phyloP scores from a whole-genome alignment of 2,329 filamentous ascomycete species.

The Penicillium sp. region DNA sequence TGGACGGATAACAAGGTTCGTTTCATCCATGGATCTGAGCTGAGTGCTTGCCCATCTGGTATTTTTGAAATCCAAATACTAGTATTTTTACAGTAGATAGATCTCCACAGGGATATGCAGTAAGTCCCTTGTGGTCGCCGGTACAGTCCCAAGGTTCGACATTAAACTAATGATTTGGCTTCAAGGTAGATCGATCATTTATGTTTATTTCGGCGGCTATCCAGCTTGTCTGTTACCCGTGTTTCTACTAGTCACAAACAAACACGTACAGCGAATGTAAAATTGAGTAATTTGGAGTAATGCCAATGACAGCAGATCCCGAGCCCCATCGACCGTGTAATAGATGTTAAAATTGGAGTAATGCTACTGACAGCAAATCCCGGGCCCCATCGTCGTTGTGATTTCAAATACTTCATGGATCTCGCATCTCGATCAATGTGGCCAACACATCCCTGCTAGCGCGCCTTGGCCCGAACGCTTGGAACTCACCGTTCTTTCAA shows the following conservation, averaged over 20 bases:
- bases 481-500: not conserved
- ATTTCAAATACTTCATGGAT: conserved; percentile 10
- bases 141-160: no score
- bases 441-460: conserved; percentile 15
- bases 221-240: no score
- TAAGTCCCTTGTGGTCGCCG: no score
- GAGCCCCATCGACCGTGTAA: not conserved
- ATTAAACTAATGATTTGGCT: no score
- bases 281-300: not conserved
- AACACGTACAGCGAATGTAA: not conserved
- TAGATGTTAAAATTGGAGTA: no score
- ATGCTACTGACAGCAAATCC: not conserved
- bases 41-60: no score
- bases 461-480: conserved; percentile 3
- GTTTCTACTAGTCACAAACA: not conserved
- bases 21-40: no score
- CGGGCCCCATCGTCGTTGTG: not conserved
- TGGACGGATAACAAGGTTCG: no score
- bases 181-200: not conserved
- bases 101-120: no score
- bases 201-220: not conserved
- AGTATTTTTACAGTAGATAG: no score
- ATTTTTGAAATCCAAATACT: no score
- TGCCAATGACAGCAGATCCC: not conserved
- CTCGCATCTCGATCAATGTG: conserved; percentile 14